These are phyloP conservation scores for Phytophthora litchii DNA, from an alignment of 352 stramenopile genomes.

Conservation along the genomic window DNA sequence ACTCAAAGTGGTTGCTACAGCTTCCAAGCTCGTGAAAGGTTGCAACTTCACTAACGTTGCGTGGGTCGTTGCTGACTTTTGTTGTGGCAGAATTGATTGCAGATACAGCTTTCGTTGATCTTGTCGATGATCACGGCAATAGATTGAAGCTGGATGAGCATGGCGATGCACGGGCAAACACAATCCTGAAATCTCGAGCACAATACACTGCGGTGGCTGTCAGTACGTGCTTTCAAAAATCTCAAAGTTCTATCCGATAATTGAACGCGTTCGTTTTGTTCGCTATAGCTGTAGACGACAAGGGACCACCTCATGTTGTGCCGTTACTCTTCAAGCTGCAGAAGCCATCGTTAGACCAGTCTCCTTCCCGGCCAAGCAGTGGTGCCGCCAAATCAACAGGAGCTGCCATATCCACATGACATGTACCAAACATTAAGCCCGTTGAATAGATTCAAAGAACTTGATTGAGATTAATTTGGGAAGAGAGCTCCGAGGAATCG, in stretches of 20 bases:
- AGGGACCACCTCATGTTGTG: conserved; percentile 40
- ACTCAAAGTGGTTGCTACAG: conserved; percentile 53
- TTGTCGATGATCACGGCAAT: conserved; percentile 49
- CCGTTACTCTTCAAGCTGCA: conserved; percentile 47
- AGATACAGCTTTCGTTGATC: conserved; percentile 50
- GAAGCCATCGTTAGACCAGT: conserved; percentile 8
- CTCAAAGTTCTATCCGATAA: not conserved
- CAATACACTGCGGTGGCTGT: conserved; percentile 60
- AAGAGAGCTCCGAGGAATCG: conserved; percentile 25
- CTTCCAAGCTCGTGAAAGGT: conserved; percentile 64
- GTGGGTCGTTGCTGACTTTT: not conserved
- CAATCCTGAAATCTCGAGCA: conserved; percentile 46
- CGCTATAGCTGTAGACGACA: conserved; percentile 36
- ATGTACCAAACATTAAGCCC: not conserved
- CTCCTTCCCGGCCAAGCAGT: conserved; percentile 17
- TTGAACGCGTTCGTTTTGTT: conserved; percentile 1
- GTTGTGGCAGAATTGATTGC: conserved; percentile 45
- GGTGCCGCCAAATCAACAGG: conserved; percentile 20
- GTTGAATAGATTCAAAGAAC: conserved; percentile 20
- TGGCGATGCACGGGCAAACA: conserved; percentile 41
- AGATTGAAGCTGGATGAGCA: conserved; percentile 59
- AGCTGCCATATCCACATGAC: too few relatives aligned
- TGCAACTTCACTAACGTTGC: not conserved
- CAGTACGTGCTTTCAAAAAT: conserved; percentile 38
- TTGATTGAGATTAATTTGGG: conserved; percentile 30